Percentiles rank a stretch among this genome's conserved stretches.
These are phyloP conservation scores for Zasmidium cellare DNA, from an alignment of 2,329 filamentous ascomycete genomes.

Conservation along the genomic window DNA sequence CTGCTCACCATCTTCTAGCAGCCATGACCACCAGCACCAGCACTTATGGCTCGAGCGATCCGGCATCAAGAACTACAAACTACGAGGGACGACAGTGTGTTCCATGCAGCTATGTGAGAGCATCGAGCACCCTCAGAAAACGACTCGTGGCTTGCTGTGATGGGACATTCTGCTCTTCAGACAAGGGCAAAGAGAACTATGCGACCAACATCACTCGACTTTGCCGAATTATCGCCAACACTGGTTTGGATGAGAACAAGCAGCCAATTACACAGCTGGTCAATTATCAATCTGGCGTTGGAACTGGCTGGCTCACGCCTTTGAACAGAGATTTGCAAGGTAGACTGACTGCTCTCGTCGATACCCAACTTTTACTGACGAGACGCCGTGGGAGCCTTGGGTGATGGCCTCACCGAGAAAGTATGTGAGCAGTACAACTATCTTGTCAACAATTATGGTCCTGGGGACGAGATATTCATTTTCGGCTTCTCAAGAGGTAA, in stretches of 20 bases:
- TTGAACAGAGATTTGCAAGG: background rate
- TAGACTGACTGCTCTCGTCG: too few species aligned
- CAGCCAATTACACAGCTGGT: background rate
- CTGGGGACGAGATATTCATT: constrained; percentile 32
- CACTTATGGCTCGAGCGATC: too few species aligned
- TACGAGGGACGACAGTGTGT: background rate
- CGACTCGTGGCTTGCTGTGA: constrained; percentile 28
- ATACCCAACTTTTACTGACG: too few species aligned
- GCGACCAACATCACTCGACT: constrained; percentile 30
- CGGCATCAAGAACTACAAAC: background rate
- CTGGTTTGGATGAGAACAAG: constrained; percentile 20
- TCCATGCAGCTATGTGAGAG: background rate
- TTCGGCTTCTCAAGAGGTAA: constrained; percentile 28
- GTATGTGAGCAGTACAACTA: constrained; percentile 29
- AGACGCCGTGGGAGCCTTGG: constrained; percentile 12
- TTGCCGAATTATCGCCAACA: constrained; percentile 27
- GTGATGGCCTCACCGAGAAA: constrained; percentile 22
- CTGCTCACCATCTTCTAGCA: too few species aligned
- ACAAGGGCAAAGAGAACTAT: constrained; percentile 22
- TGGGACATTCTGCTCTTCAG: constrained; percentile 24
- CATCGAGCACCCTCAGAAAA: constrained; percentile 18
- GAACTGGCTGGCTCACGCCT: background rate
- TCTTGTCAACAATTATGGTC: constrained; percentile 30
- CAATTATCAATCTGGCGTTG: background rate
- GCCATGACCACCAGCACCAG: too few species aligned